Base-by-base conservation (phyloP, 352 stramenopile genomes). In the Phytophthora multivora region DNA sequence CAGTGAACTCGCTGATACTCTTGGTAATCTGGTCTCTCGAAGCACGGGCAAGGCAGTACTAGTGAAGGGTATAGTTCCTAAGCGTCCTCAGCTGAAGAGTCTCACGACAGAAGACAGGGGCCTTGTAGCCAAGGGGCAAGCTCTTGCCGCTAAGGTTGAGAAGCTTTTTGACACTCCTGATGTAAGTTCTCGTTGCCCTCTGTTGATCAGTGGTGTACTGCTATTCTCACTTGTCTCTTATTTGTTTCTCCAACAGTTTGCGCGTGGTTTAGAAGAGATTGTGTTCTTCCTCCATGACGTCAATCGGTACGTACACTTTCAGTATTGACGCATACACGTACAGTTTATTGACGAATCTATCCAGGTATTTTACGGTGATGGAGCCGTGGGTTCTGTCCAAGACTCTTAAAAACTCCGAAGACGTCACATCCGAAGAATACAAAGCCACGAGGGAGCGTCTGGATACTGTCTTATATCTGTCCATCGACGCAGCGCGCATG, bases 1-100 rank as follows among this genome's bases (percentile, higher is more conserved):
- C 83, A 93, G 89, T 35, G 97, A 99, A 65, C 76, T 97, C 1
- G 89, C 88, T 31, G 88, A 97, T 46, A 96, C 88, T 15, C 77
- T 97, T 11, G 91, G 91, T n/a, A 98, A 98, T 53, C 73, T 98
- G 12, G 79, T 91, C 28, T 89, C 83, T 4, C 80, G 86, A 26
- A 82, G 77, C 53, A 95, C 84, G 28, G 83, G 66, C 36, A 88
- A 89, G 19, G 73, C 84, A 21, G 86, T 95, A 18, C 63, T 95
- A 5, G 50, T 50, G 12, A 64, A 77, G 18, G 84, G 84, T 15
- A 49, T 66, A 8, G 23, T 95, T 6, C 86, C 86, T 0, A 58
- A 61, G 10, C 63, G 64, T 16, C 75, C 83, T 25, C 11, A 60
- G 13, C 11, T 59, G 21, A 51, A 74, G n/a, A 30, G 54, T 8